These are phyloP conservation scores for Neonectria punicea DNA, from an alignment of 2,329 filamentous ascomycete genomes.

Conservation along the genomic window DNA sequence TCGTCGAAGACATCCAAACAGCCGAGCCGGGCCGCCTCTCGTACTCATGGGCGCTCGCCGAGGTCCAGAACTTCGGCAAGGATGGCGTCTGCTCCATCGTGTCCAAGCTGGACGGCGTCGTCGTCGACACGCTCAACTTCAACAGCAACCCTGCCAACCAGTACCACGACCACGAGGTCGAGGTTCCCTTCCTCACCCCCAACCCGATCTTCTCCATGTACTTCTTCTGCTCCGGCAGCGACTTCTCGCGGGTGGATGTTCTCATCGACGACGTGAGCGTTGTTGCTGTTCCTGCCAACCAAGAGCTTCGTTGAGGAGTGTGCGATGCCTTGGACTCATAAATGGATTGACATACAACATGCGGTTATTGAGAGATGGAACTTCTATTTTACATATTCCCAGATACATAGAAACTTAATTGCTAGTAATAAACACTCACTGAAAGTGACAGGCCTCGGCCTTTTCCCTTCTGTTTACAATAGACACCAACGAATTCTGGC, in stretches of 20 bases:
- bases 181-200: background rate
- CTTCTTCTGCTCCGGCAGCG: slow-evolving; percentile 7
- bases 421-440: background rate
- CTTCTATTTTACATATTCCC: background rate
- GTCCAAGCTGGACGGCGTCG: slow-evolving; percentile 8
- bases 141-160: background rate
- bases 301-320: background rate
- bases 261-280: slow-evolving; percentile 8
- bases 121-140: slow-evolving; percentile 10
- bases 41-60: slow-evolving; percentile 19
- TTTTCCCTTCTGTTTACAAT: background rate
- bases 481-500: background rate
- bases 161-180: slow-evolving; percentile 5
- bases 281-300: background rate
- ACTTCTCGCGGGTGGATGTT: slow-evolving; percentile 1
- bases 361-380: background rate
- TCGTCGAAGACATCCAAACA: background rate
- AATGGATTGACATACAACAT: background rate
- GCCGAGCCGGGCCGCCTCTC: slow-evolving; percentile 3
- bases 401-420: background rate
- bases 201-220: slow-evolving; percentile 11
- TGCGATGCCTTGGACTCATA: background rate
- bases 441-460: background rate
- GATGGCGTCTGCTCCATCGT: slow-evolving; percentile 12
- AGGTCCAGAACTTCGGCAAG: slow-evolving; percentile 5